Percentiles rank a stretch among this genome's conserved stretches.
phyloP scores from a whole-genome alignment of 345 rosid species.

The Camelina laxa region DNA sequence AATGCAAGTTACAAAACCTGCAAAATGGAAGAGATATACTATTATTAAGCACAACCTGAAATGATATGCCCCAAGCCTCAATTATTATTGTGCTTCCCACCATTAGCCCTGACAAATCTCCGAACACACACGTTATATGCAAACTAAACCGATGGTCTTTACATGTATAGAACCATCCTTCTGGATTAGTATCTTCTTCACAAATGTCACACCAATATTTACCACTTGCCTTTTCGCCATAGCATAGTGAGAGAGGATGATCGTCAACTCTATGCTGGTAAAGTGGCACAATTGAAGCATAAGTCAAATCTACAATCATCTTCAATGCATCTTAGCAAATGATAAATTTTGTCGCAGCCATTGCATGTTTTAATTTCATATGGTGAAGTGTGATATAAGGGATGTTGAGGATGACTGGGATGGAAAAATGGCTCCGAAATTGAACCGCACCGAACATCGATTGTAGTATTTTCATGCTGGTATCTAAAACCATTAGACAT shows the following conservation, averaged over 20 bases:
- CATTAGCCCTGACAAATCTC: not conserved
- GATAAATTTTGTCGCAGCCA: too few species aligned
- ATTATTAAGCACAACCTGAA: not conserved
- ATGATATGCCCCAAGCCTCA: not conserved
- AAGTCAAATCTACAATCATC: not conserved
- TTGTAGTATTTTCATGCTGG: too few species aligned
- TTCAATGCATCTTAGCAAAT: slow-evolving; percentile 2
- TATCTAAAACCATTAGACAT: too few species aligned
- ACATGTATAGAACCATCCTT: not conserved
- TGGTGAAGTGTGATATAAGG: too few species aligned
- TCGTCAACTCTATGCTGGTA: slow-evolving; percentile 22
- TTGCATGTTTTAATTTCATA: too few species aligned
- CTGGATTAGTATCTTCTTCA: slow-evolving; percentile 1
- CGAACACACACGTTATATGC: not conserved
- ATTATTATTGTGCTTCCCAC: not conserved
- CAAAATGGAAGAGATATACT: not conserved
- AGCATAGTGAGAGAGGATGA: slow-evolving; percentile 10
- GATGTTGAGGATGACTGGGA: too few species aligned
- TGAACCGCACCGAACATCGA: too few species aligned
- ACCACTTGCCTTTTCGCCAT: slow-evolving; percentile 3
- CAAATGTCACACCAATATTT: slow-evolving; percentile 19
- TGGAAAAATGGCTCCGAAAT: too few species aligned
- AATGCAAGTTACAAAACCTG: not conserved
- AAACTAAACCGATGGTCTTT: not conserved
- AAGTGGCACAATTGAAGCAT: not conserved